These are phyloP conservation scores for Amanita molliuscula DNA, from an alignment of 768 basidiomycete genomes.

Conservation along the genomic window DNA sequence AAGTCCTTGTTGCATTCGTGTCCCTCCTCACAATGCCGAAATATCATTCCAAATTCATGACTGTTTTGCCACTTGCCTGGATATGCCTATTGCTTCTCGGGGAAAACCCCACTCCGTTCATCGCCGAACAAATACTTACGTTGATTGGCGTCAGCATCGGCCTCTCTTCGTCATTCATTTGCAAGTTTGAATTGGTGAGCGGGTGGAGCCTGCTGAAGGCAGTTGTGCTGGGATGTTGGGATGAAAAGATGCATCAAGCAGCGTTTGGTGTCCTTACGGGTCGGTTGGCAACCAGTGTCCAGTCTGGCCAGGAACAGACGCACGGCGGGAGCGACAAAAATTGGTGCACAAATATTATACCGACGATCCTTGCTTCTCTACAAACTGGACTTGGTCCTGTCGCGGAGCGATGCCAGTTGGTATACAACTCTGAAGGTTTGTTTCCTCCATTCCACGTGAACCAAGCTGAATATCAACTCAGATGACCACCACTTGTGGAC, in stretches of 20 bases:
- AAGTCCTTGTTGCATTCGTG: constrained; percentile 56
- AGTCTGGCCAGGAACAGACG: constrained; percentile 6
- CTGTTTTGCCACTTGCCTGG: constrained; percentile 67
- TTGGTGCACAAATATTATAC: constrained; percentile 64
- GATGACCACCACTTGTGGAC: constrained; percentile 11
- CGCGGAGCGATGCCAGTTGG: constrained; percentile 17
- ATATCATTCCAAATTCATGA: constrained; percentile 60
- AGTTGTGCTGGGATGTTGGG: constrained; percentile 63
- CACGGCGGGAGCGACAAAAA: constrained; percentile 18
- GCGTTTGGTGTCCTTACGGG: constrained; percentile 66
- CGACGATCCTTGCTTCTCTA: constrained; percentile 61
- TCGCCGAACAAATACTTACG: constrained; percentile 48
- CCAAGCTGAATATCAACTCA: not conserved
- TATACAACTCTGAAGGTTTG: constrained; percentile 17
- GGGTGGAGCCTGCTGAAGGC: constrained; percentile 74
- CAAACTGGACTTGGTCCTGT: constrained; percentile 40
- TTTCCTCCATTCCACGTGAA: not conserved
- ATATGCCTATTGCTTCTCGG: constrained; percentile 75
- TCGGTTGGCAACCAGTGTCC: constrained; percentile 10
- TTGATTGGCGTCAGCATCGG: constrained; percentile 49
- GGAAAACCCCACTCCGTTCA: constrained; percentile 51
- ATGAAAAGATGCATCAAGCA: constrained; percentile 49
- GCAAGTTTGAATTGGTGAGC: constrained; percentile 77
- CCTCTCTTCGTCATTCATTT: constrained; percentile 51
- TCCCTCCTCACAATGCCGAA: constrained; percentile 45